Base-by-base conservation (phyloP, 495 filamentous ascomycete genomes). In the Penicillium canariense region DNA sequence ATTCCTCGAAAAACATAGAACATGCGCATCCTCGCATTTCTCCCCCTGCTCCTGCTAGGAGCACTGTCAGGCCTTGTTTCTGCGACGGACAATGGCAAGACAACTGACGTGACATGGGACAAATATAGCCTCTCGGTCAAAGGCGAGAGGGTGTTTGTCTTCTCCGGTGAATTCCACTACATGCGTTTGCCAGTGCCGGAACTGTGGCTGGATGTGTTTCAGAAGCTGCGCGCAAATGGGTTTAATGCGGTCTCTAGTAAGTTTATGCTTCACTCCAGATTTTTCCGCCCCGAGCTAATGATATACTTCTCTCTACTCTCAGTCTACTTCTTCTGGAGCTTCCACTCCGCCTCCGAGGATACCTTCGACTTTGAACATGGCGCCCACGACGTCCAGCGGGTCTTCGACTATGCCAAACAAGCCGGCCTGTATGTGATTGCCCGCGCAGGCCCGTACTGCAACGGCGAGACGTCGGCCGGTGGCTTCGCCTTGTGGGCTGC, bases 211-310 rank as follows among this genome's bases (percentile, higher is more conserved):
- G 83, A 86, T 63, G 66, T 85, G n/a, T 74, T 85, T 10, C 72
- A 86, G 57, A 87, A 87, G 59, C 66, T 85, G 38, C 79, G 81
- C 54, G 80, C 84, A 2, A 76, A 76, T 40, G 82, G 83, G 0
- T 81, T 76, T 26, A 84, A 82, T 60, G 75, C 81, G 20, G 68
- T 81, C 14, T 75, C 68, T 1, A 50, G 67, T 65, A 55, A 40
- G 57, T 47, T 5, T 39, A 39, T n/a, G n/a, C n/a, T n/a, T n/a
- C n/a, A n/a, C n/a, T n/a, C n/a, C 9, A 51, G 36, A 35, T 9
- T 25, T 45, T 57, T 11, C 56, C 55, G 8, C 15, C 5, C 14
- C 0, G 1, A 11, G 14, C 17, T 46, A 14, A 14, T 11, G 4
- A 5, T 23, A 12, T 11, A 25, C 36, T 39, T 23, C 38, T 28